Percentiles rank a stretch among this genome's conserved stretches.
Conservation (phyloP, 1,139 yeast species). For the Candida tetrigidarum region DNA sequence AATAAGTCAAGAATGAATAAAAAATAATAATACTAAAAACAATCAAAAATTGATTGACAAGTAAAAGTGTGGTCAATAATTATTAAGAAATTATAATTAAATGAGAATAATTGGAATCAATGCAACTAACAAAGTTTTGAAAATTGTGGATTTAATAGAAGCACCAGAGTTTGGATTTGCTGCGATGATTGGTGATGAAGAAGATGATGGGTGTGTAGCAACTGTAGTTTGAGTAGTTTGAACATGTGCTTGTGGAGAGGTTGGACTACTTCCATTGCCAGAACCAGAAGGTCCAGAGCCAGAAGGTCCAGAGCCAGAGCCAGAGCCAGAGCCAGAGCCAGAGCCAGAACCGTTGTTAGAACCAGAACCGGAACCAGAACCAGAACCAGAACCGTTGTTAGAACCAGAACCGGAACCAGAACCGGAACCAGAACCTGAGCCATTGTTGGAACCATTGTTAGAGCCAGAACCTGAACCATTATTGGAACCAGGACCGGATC, state of each 20-base stretch:
- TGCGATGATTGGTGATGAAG: neutral
- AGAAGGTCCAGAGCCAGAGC: slow-evolving; percentile 8
- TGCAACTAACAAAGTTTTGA: slow-evolving; percentile 2
- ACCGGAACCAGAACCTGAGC: slow-evolving; percentile 7
- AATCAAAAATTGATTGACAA: too few relatives aligned
- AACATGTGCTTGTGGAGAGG: neutral
- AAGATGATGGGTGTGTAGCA: neutral
- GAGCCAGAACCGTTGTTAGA: neutral
- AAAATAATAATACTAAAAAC: too few relatives aligned
- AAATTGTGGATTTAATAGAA: neutral
- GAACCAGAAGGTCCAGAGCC: slow-evolving; percentile 7
- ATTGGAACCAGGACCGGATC: slow-evolving; percentile 5
- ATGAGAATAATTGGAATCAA: neutral
- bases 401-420: neutral
- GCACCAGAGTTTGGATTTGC: neutral
- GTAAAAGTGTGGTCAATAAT: too few relatives aligned
- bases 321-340: slow-evolving; percentile 8
- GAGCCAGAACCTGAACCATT: neutral
- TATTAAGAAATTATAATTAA: too few relatives aligned
- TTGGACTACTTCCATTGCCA: slow-evolving; percentile 3
- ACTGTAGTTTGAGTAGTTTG: neutral
- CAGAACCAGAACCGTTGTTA: slow-evolving; percentile 1
- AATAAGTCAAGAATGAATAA: too few relatives aligned
- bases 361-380: slow-evolving; percentile 7
- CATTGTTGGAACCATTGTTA: neutral